Conservation (phyloP, 495 filamentous ascomycete species). For the Penicillium arizonense region DNA sequence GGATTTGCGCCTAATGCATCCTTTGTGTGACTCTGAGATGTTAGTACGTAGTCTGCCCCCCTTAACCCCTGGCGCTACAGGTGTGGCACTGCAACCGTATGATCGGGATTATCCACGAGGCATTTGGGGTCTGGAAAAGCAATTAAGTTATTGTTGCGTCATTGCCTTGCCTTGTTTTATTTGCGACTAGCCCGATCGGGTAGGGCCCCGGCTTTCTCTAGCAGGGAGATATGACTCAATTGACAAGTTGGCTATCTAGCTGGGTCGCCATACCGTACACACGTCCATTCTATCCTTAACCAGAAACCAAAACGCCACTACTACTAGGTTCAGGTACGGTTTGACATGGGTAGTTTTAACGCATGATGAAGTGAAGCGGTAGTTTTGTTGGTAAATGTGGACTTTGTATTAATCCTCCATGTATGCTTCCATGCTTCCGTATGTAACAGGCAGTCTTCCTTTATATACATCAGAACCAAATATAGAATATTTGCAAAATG, state of each 20-base stretch:
- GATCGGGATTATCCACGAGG: slow-evolving; percentile 3
- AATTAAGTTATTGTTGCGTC: not conserved
- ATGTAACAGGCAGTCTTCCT: not conserved
- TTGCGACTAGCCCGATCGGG: not conserved
- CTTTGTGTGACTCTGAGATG: not conserved
- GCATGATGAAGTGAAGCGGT: not conserved
- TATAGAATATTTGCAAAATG: not conserved
- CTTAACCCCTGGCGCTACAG: not conserved
- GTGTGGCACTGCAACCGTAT: not conserved
- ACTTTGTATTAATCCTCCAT: not conserved
- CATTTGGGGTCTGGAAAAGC: not conserved
- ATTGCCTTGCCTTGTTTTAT: not conserved
- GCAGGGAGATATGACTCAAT: no score
- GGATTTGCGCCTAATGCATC: no score
- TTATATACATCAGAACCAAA: not conserved
- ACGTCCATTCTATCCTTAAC: no score
- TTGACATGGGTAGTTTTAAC: no score
- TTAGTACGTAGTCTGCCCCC: not conserved
- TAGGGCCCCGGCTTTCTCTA: no score
- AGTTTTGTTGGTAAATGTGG: not conserved
- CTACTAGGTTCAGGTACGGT: no score
- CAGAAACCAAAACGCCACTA: no score
- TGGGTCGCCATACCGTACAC: no score
- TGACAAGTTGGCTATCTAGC: no score
- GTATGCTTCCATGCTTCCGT: not conserved